Evolutionary conservation across 495 filamentous ascomycete species (phyloP), one percentile per base, ranked within the genome.

Genomic region (Neurospora hispaniola): DNA sequence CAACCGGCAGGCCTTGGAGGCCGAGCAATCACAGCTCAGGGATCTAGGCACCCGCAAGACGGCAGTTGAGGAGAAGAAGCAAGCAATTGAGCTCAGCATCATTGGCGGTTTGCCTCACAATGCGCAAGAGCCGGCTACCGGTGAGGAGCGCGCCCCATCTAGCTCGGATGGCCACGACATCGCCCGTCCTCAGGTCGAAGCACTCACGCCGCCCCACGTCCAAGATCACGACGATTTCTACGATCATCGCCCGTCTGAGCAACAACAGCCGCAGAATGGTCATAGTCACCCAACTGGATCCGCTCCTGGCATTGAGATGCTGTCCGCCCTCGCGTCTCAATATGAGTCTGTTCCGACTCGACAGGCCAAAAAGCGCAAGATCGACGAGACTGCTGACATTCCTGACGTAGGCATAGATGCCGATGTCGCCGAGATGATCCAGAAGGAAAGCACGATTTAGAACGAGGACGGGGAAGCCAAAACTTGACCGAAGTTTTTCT

Each of bases 1-100:
- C 31, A 93, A 96, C 79, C 88, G 90, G n/a, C 83, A 86, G 0
- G 89, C 90, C 3, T 81, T 97, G 2, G 82, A 84, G 2, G 84
- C 80, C 18, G 96, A 99, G 69, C 88, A 96, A 75, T 79, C 83
- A 6, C 83, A 90, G 12, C 84, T 88, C 14, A 78, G 84, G 7
- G 85, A 90, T 18, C 79, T 98, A 18, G 78, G 82, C 8, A 84
- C 83, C 20, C 89, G 90, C 68, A 90, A 89, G 74, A 80, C 83
- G 4, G 87, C 87, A 35, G 91, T 92, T 0, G 96, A 97, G 75
- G 76, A 80, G 3, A 92, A 91, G 79, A 96, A 95, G 79, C 88
- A 87, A 44, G 92, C 95, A 7, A 93, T 99, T 10, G 96, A 99
- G 81, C 88, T 94, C 74, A 89, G 88, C 40, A 98, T 98, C 72